Conservation (phyloP, 208 protist species). For the Trypanosomatidae sp. region DNA sequence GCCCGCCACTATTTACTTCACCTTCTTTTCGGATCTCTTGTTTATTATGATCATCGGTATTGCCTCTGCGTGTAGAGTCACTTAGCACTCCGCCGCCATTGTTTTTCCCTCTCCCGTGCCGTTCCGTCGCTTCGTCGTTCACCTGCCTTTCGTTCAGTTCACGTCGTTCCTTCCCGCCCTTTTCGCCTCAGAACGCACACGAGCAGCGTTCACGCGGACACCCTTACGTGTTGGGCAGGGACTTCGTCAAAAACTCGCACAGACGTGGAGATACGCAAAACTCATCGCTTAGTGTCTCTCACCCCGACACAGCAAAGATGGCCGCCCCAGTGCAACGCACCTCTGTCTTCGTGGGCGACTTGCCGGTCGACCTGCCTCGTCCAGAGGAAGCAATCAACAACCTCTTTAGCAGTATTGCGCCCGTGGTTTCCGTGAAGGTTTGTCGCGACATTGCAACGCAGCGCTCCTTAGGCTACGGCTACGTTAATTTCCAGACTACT, state of each 20-base stretch:
- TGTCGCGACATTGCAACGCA: constrained; percentile 94
- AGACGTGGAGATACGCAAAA: background rate
- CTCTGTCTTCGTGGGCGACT: constrained; percentile 96
- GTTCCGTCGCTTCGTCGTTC: background rate
- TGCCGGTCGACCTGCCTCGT: constrained; percentile 81
- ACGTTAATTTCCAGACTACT: constrained; percentile 97
- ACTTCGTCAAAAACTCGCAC: background rate
- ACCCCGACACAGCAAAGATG: constrained; percentile 9
- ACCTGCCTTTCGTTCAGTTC: too few species aligned
- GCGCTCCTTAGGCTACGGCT: constrained; percentile 96
- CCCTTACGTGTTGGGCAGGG: background rate
- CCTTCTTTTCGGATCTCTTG: background rate
- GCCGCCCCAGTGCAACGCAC: constrained; percentile 22
- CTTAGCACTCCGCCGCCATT: background rate
- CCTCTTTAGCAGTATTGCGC: constrained; percentile 94
- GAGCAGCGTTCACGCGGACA: background rate
- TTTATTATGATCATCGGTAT: background rate
- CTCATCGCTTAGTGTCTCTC: background rate
- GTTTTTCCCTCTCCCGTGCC: background rate
- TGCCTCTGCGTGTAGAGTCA: background rate
- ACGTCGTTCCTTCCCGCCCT: background rate
- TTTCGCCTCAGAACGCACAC: background rate
- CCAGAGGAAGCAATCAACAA: constrained; percentile 91
- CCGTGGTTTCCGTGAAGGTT: constrained; percentile 94
- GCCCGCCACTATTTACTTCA: background rate